These are phyloP conservation scores for Eucalyptus viminalis DNA, from an alignment of 345 rosid genomes.

Conservation along the genomic window DNA sequence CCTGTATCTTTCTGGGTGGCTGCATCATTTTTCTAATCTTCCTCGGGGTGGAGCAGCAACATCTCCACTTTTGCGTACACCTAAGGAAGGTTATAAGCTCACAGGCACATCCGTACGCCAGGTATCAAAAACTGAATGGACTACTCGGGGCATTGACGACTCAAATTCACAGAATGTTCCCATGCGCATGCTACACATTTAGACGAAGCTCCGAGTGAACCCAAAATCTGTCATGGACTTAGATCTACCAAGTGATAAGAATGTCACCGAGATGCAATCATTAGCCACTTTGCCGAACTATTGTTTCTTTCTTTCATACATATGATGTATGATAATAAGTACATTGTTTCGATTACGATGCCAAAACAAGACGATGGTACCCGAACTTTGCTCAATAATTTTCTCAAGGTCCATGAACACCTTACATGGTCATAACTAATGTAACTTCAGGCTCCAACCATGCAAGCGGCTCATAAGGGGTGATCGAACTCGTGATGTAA, in stretches of 20 bases:
- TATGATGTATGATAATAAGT: not conserved
- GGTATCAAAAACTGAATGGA: not conserved
- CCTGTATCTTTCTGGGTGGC: conserved; percentile 2
- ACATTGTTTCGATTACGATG: not conserved
- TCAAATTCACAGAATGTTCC: not conserved
- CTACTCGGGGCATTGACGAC: not conserved
- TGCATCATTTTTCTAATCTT: conserved; percentile 40
- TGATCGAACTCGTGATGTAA: not conserved
- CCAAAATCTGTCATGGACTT: not conserved
- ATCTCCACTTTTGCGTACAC: conserved; percentile 73
- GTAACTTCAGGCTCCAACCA: not conserved
- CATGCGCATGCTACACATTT: not conserved
- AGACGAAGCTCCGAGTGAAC: not conserved
- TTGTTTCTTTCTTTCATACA: not conserved
- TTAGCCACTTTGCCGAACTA: not conserved
- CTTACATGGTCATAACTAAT: not conserved
- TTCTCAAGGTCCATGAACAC: not conserved
- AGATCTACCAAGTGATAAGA: not conserved
- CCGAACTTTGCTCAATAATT: not conserved
- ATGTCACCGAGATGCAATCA: not conserved
- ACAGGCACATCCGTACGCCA: not conserved
- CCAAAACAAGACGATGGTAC: not conserved
- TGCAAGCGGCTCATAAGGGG: not conserved
- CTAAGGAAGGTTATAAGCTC: conserved; percentile 1
- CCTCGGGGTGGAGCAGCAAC: conserved; percentile 55